Evolutionary conservation across 371 early-diverging fungal genomes (phyloP), one percentile per base, ranked within the genome.

Genomic region (Mortierella sp.): DNA sequence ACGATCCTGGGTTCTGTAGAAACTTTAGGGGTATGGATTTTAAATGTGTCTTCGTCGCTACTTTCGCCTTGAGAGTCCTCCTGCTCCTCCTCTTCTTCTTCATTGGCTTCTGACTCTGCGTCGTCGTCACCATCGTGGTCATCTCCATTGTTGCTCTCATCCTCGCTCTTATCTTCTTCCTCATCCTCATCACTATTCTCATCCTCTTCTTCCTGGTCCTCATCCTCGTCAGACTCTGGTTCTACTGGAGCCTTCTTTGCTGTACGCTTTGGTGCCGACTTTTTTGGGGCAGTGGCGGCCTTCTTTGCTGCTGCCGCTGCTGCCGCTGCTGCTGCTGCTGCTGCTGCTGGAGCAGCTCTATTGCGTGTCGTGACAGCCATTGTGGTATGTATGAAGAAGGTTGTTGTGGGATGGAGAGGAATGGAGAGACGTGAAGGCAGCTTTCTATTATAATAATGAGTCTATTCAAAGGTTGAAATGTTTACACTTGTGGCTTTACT

Each of bases 1-100:
- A 45, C 45, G 63, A 75, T 38, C 40, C 40, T 58, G 13, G 81
- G 65, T 45, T 66, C 41, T 41, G 68, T 19, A 1, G 72, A n/a
- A 2, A 67, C 67, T 43, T 81, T 81, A 10, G 82, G 67, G 67
- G 70, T 72, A 81, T 81, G 82, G 63, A 81, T 81, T 63, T 81
- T 81, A 57, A 81, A 81, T 38, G 72, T 68, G 3, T 57, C 67
- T 43, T 81, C 82, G 13, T 81, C 82, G 10, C 58, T 62, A n/a
- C 65, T 61, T 0, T 75, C 72, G n/a, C 61, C 53, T 32, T 65
- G 53, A 19, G 61, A 55, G 11, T 67, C 45, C 3, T 59, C 22
- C 21, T 63, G 32, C 7, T 67, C 63, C 19, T 67, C 70, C 16
- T 71, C 58, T 67, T 38, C 9, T 21, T 67, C 65, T 4, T 62